Evolutionary conservation across 1,139 yeast genomes (phyloP).

Genomic region (Pichia terricola): DNA sequence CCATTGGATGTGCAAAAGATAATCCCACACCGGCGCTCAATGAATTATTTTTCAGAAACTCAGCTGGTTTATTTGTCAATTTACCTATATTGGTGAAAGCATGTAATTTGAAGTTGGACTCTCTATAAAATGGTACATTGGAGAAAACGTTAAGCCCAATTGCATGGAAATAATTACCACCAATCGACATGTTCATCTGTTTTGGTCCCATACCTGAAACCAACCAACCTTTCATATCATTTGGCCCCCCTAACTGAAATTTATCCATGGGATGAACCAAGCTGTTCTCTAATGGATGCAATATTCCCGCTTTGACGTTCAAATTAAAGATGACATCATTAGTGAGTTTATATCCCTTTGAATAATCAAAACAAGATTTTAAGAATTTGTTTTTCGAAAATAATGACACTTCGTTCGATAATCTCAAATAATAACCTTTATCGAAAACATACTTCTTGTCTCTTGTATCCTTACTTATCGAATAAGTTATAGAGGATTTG

Average conservation of each 20-base stretch:
- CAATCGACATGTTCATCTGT: constrained; percentile 49
- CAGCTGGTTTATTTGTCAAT: constrained; percentile 28
- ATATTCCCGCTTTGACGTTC: constrained; percentile 41
- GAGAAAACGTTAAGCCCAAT: constrained; percentile 65
- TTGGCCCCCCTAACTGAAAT: constrained; percentile 62
- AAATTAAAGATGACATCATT: constrained; percentile 23
- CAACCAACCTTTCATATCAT: constrained; percentile 68
- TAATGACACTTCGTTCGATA: constrained; percentile 43
- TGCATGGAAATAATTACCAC: constrained; percentile 70
- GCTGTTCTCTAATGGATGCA: constrained; percentile 20
- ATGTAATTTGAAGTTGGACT: constrained; percentile 61
- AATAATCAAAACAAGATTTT: constrained; percentile 41
- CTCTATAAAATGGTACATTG: constrained; percentile 50
- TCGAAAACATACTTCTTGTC: constrained; percentile 48
- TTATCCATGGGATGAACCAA: constrained; percentile 56
- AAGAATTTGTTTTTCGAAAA: constrained; percentile 26
- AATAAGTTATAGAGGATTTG: constrained; percentile 49
- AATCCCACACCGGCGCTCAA: constrained; percentile 67
- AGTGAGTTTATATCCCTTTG: constrained; percentile 28
- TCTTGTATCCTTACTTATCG: constrained; percentile 46
- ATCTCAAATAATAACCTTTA: constrained; percentile 43
- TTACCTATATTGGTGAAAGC: constrained; percentile 68
- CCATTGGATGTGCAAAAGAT: constrained; percentile 76
- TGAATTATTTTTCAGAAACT: constrained; percentile 9
- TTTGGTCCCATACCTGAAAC: constrained; percentile 85